Conservation (phyloP, 495 filamentous ascomycete species). For the Neurospora sp. region DNA sequence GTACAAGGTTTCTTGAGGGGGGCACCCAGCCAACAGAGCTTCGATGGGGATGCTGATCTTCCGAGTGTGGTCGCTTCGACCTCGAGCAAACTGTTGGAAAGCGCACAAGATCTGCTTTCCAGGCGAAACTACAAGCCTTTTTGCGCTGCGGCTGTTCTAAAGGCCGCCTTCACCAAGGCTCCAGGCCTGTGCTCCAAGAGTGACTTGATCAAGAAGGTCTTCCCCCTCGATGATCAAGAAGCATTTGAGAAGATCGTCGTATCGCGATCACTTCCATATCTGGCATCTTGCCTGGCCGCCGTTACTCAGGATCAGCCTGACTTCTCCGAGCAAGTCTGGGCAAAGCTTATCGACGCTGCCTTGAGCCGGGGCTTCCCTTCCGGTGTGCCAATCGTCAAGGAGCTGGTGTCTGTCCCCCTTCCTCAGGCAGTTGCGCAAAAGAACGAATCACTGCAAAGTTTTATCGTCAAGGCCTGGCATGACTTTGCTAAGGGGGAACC, state of each 20-base stretch:
- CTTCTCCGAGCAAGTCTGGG: slow-evolving; percentile 26
- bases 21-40: not conserved
- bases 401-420: slow-evolving; percentile 27
- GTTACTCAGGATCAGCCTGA: slow-evolving; percentile 26
- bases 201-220: slow-evolving; percentile 6
- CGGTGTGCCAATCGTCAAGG: slow-evolving; percentile 16
- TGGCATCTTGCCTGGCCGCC: slow-evolving; percentile 27
- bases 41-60: not conserved
- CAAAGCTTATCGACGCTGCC: slow-evolving; percentile 20
- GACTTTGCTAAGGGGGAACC: slow-evolving; percentile 14
- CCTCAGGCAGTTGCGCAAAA: slow-evolving; percentile 18
- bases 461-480: slow-evolving; percentile 25
- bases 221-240: slow-evolving; percentile 8
- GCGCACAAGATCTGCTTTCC: slow-evolving; percentile 21
- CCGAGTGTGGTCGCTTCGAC: slow-evolving; percentile 1
- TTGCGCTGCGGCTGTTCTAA: slow-evolving; percentile 57
- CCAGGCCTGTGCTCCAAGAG: slow-evolving; percentile 13
- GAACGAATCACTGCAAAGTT: slow-evolving; percentile 27
- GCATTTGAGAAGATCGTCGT: slow-evolving; percentile 18
- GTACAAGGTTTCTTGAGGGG: slow-evolving; percentile 30
- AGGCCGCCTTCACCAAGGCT: slow-evolving; percentile 28
- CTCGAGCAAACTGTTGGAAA: slow-evolving; percentile 21
- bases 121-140: slow-evolving; percentile 73
- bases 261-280: slow-evolving; percentile 23
- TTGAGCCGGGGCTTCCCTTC: slow-evolving; percentile 10